Evolutionary conservation across 202 grass and related monocot species (phyloP).

Genomic region (Brachypodium distachyon): DNA sequence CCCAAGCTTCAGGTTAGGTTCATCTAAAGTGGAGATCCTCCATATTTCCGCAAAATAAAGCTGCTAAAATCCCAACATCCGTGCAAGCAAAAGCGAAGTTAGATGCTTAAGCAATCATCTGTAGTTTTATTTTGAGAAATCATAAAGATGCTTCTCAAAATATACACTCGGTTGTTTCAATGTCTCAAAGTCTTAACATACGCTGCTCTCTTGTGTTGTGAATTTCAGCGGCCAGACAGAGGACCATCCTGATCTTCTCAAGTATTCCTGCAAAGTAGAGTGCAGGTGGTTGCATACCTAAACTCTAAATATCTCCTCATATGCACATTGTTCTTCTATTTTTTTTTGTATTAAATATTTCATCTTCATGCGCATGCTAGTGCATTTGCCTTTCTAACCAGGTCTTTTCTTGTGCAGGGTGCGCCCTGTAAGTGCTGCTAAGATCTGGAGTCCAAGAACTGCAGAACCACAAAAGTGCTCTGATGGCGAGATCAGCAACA

Average conservation of each 20-base stretch:
- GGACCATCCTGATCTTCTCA: constrained; percentile 71
- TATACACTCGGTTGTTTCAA: not conserved
- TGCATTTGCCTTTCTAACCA: not conserved
- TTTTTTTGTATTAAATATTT: too few species aligned
- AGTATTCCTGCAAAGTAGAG: constrained; percentile 83
- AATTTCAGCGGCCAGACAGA: constrained; percentile 80
- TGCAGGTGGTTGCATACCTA: constrained; percentile 55
- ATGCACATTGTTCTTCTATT: not conserved
- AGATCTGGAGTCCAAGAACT: constrained; percentile 43
- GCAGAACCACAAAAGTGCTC: constrained; percentile 5
- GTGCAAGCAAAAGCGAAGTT: not conserved
- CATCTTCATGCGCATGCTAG: not conserved
- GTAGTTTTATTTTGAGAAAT: not conserved
- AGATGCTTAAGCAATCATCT: not conserved
- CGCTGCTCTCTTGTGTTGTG: not conserved
- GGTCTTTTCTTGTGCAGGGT: constrained; percentile 34
- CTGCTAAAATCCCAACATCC: not conserved
- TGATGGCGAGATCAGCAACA: not conserved
- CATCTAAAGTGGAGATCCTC: not conserved
- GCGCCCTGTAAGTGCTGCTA: constrained; percentile 47
- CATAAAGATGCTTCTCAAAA: not conserved
- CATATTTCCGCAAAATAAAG: constrained; percentile 16
- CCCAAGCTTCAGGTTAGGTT: constrained; percentile 86
- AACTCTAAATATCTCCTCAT: not conserved
- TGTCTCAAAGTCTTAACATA: constrained; percentile 5